These are phyloP conservation scores for Rhizophora mangle DNA, from an alignment of 345 rosid genomes.

Conservation along the genomic window DNA sequence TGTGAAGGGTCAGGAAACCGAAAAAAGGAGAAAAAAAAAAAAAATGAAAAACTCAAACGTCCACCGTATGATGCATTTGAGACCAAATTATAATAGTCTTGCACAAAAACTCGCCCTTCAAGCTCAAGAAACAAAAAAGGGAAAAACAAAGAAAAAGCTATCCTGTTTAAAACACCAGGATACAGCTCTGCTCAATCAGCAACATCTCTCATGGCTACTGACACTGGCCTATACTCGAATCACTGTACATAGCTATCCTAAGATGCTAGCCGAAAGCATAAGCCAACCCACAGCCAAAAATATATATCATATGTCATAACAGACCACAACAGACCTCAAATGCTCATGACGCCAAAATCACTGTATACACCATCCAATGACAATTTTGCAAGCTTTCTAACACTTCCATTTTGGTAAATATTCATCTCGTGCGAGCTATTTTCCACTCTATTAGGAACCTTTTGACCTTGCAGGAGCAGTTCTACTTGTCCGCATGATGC, in stretches of 20 bases:
- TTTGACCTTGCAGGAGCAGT: conserved; percentile 32
- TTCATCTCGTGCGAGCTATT: conserved; percentile 35
- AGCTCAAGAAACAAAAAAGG: too few species aligned
- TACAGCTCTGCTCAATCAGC: conserved; percentile 8
- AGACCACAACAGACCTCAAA: conserved; percentile 29
- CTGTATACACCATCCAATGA: conserved; percentile 49
- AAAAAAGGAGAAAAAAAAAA: too few species aligned
- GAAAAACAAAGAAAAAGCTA: neutral
- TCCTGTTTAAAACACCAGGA: conserved; percentile 27
- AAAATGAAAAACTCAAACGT: too few species aligned
- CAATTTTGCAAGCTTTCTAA: conserved; percentile 45
- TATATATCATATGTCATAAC: neutral
- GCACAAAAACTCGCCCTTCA: too few species aligned
- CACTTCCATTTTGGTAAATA: conserved; percentile 41
- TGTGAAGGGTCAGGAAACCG: too few species aligned
- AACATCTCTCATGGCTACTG: neutral
- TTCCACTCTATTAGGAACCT: conserved; percentile 31
- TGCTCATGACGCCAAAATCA: conserved; percentile 55
- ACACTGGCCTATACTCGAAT: conserved; percentile 13
- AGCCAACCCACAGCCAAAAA: neutral
- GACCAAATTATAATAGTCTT: too few species aligned
- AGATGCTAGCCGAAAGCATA: neutral
- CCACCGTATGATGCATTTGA: too few species aligned
- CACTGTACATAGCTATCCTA: conserved; percentile 20
- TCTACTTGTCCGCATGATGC: conserved; percentile 76